Percentiles rank a stretch among this genome's conserved stretches.
Evolutionary conservation across 2,329 filamentous ascomycete species (phyloP).

Genomic region (Exophiala calicioides): DNA sequence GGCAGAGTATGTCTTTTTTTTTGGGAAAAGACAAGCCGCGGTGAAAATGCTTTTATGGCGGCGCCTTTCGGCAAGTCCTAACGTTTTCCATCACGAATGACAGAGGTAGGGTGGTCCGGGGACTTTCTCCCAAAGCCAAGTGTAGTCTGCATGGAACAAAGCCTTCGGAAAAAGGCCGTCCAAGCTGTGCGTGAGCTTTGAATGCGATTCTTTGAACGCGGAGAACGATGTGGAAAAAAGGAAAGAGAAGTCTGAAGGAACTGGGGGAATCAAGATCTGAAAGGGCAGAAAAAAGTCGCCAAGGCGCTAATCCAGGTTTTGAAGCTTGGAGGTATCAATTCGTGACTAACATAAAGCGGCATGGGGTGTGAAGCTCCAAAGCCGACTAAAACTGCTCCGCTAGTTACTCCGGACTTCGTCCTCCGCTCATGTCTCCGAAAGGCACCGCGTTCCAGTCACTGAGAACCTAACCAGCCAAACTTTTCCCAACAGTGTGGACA

Average conservation of each 20-base stretch:
- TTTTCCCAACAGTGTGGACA: no score
- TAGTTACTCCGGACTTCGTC: no score
- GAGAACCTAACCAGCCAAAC: no score
- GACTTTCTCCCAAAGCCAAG: slow-evolving; percentile 99
- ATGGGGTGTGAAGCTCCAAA: no score
- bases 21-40: slow-evolving; percentile 64
- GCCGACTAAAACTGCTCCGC: no score
- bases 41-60: slow-evolving; percentile 93
- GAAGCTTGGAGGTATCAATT: no score
- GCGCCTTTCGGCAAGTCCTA: slow-evolving; percentile 89
- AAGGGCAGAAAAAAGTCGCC: neutral
- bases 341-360: no score
- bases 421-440: no score
- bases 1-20: slow-evolving; percentile 39
- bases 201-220: slow-evolving; percentile 99
- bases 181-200: slow-evolving; percentile 98
- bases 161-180: no score
- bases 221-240: slow-evolving; percentile 46
- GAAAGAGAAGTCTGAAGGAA: neutral
- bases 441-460: no score
- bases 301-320: neutral
- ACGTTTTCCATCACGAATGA: slow-evolving; percentile 36
- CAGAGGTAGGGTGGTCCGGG: slow-evolving; percentile 76
- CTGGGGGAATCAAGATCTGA: neutral
- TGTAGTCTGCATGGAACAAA: neutral